These are phyloP conservation scores for Raffaelea albimanens DNA, from an alignment of 2,329 filamentous ascomycete species.

Conservation along the genomic window DNA sequence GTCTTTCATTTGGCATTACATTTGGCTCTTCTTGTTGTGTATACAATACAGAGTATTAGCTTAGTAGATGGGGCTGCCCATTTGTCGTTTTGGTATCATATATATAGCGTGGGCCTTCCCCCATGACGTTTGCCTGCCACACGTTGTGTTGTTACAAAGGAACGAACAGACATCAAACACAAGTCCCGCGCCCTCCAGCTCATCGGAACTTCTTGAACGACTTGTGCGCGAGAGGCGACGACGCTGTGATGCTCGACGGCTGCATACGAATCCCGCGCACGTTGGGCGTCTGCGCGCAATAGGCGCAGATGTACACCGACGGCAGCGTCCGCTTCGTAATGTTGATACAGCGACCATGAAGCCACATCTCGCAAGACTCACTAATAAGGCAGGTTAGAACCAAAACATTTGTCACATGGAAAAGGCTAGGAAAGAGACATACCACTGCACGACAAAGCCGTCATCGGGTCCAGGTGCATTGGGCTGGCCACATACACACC, in stretches of 20 bases:
- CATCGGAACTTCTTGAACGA: conserved; percentile 35
- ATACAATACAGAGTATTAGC: too few species aligned
- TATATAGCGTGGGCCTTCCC: too few species aligned
- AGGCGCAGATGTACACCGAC: conserved; percentile 53
- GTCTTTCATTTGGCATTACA: not conserved
- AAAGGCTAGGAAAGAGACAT: conserved; percentile 17
- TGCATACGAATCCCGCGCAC: conserved; percentile 37
- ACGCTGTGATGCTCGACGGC: conserved; percentile 17
- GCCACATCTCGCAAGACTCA: conserved; percentile 56
- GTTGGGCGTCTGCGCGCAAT: conserved; percentile 51
- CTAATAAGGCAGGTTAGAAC: conserved; percentile 30
- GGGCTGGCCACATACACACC: conserved; percentile 46
- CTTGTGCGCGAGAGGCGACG: conserved; percentile 35
- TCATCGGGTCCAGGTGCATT: conserved; percentile 33
- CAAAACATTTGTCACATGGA: too few species aligned
- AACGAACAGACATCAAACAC: too few species aligned
- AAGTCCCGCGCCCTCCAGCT: too few species aligned
- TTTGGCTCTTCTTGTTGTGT: not conserved
- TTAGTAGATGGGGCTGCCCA: too few species aligned
- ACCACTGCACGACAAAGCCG: conserved; percentile 57
- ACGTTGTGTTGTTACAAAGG: not conserved
- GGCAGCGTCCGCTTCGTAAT: conserved; percentile 48
- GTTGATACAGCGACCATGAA: conserved; percentile 55
- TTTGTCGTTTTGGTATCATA: too few species aligned
- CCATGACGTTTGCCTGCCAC: too few species aligned